Conservation (phyloP, 2,329 filamentous ascomycete genomes). For the Decorospora gaudefroyi region DNA sequence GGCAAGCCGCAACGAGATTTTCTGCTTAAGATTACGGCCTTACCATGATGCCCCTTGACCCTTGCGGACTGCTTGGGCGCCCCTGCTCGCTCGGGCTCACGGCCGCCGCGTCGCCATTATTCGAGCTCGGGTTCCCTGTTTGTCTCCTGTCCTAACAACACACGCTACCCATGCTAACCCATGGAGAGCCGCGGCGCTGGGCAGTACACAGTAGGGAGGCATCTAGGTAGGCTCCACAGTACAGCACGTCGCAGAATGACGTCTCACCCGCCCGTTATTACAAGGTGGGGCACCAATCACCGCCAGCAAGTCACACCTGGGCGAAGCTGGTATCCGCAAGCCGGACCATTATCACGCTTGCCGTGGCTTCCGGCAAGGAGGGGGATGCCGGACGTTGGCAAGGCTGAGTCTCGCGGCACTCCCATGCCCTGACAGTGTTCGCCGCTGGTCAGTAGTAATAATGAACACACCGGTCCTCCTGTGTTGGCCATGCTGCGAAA, state of each 20-base stretch:
- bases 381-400: slow-evolving; percentile 6
- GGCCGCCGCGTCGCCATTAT: slow-evolving; percentile 10
- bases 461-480: slow-evolving; percentile 11
- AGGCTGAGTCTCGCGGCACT: slow-evolving; percentile 11
- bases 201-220: too few species aligned
- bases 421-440: slow-evolving; percentile 10
- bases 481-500: slow-evolving; percentile 23
- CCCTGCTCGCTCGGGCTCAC: slow-evolving; percentile 11
- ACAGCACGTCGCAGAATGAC: slow-evolving; percentile 16
- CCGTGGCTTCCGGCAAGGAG: slow-evolving; percentile 21
- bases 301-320: too few species aligned
- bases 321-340: too few species aligned
- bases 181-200: slow-evolving; percentile 16
- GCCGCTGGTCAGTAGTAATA: slow-evolving; percentile 6
- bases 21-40: slow-evolving; percentile 16
- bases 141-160: slow-evolving; percentile 14
- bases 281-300: slow-evolving; percentile 8
- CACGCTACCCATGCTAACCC: too few species aligned
- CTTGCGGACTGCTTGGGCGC: too few species aligned
- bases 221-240: slow-evolving; percentile 13
- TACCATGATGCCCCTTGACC: slow-evolving; percentile 11
- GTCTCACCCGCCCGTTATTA: slow-evolving; percentile 9
- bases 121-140: slow-evolving; percentile 16
- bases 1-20: slow-evolving; percentile 14
- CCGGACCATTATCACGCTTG: slow-evolving; percentile 9